Base-by-base conservation (phyloP, 768 basidiomycete species). In the Hypsizygus marmoreus region DNA sequence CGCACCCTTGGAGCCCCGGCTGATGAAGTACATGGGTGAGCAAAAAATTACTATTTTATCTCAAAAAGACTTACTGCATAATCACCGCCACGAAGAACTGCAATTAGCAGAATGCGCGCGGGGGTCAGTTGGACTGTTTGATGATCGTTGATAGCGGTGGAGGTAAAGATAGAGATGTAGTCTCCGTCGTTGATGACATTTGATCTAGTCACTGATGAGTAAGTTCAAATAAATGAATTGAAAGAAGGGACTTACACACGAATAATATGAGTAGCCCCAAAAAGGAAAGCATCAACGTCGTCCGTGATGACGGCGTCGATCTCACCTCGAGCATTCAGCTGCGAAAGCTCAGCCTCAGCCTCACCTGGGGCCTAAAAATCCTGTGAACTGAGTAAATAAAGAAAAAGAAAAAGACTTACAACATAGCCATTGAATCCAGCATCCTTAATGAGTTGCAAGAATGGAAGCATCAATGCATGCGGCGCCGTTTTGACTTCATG, bases 281-380 rank as follows among this genome's bases (percentile, higher is more conserved):
- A 80, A 1, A 79, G 40, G 4, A 80, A 53, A 0, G 73, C 64
- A 54, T 79, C 77, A 3, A 65, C 69, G 58, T 77, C 76, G 49
- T 78, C 75, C 1, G 76, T 75, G 23, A 79, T 47, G 10, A 79
- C 62, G 0, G 70, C 68, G 50, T 79, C 77, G 14, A 81, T 70
- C 39, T 62, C 45, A 6, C 68, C 70, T 20, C 48, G 39, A 2
- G 49, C 41, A 38, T 72, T 73, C 51, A 79, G 70, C 9, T 61
- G 51, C 1, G 74, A 75, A 1, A 79, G 66, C 47, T 80, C 74
- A 0, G 77, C 75, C 48, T 78, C 75, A 1, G 76, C 76, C 57
- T 77, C 74, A 20, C 75, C 75, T 9, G 65, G 65, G 5, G 75
- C 75, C 72, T 74, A 35, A 13, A 29, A 2, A 32, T 9, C 7